Conservation (phyloP, 73 alveolate genomes). For the Blepharisma japonicum region DNA sequence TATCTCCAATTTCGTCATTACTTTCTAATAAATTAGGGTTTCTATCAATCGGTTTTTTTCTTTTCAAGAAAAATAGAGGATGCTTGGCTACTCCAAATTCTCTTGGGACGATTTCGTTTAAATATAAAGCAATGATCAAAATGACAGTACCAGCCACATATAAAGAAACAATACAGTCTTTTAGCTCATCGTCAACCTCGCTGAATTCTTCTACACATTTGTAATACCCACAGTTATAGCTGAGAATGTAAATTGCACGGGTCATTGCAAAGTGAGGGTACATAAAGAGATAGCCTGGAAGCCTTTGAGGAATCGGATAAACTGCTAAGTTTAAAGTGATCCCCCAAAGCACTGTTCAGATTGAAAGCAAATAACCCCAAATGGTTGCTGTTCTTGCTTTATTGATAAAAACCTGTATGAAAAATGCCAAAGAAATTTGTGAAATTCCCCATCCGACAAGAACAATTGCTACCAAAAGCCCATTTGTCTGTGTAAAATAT, state of each 20-base stretch:
- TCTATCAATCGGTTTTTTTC: not conserved
- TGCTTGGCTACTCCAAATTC: conserved; percentile 88
- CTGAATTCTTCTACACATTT: conserved; percentile 64
- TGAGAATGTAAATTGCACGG: conserved; percentile 78
- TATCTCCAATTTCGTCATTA: conserved; percentile 27
- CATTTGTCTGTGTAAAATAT: conserved; percentile 75
- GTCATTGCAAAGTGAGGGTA: conserved; percentile 80
- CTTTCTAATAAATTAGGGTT: not conserved
- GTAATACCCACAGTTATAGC: conserved; percentile 82
- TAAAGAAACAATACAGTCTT: conserved; percentile 63
- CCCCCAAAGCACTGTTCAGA: conserved; percentile 76
- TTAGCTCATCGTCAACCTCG: conserved; percentile 67
- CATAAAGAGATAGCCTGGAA: conserved; percentile 70
- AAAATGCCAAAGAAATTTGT: conserved; percentile 91
- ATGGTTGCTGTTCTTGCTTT: conserved; percentile 90
- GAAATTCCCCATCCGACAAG: conserved; percentile 92
- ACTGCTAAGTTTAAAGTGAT: conserved; percentile 71
- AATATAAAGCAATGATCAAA: conserved; percentile 80
- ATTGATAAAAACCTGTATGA: conserved; percentile 82
- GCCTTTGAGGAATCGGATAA: conserved; percentile 78
- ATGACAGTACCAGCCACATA: conserved; percentile 65
- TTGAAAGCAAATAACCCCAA: conserved; percentile 88
- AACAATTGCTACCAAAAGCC: conserved; percentile 56
- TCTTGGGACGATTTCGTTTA: conserved; percentile 87
- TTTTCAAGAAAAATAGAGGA: conserved; percentile 56